Conservation (phyloP, 2,329 filamentous ascomycete genomes). For the Biscogniauxia mediterranea region DNA sequence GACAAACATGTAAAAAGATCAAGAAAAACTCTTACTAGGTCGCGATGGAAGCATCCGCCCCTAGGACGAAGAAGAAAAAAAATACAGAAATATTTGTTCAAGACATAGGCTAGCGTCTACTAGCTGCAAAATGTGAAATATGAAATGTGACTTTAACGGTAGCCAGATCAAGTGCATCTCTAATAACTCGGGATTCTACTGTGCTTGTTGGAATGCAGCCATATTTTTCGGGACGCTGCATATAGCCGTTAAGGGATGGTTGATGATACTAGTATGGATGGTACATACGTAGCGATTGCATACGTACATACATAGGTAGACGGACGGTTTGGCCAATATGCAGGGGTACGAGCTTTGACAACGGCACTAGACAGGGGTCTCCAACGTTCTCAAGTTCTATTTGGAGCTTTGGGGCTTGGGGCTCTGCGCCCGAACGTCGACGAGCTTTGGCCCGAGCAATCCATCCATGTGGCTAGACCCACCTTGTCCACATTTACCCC, state of each 20-base stretch:
- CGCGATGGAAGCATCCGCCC: background rate
- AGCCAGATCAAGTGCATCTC: background rate
- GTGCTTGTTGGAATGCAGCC: background rate
- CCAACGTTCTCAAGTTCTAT: slow-evolving; percentile 18
- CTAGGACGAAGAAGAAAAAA: slow-evolving; percentile 8
- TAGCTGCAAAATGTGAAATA: background rate
- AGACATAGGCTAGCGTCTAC: background rate
- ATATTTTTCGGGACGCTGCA: background rate
- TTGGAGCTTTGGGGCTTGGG: slow-evolving; percentile 11
- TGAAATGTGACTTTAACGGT: background rate
- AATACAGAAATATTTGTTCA: slow-evolving; percentile 14
- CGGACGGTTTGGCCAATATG: slow-evolving; percentile 14
- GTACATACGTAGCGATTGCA: background rate
- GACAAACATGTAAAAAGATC: slow-evolving; percentile 12
- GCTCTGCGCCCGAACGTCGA: slow-evolving; percentile 22
- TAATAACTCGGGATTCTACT: background rate
- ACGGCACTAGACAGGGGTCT: slow-evolving; percentile 17
- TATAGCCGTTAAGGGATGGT: background rate
- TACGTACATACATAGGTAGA: background rate
- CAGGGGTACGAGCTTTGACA: slow-evolving; percentile 19
- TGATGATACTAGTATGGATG: background rate
- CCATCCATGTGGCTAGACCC: background rate
- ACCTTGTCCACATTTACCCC: background rate
- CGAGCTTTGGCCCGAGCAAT: slow-evolving; percentile 1
- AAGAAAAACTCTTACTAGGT: slow-evolving; percentile 7